Evolutionary conservation across 768 basidiomycete species (phyloP).

Genomic region (Suillus decipiens): DNA sequence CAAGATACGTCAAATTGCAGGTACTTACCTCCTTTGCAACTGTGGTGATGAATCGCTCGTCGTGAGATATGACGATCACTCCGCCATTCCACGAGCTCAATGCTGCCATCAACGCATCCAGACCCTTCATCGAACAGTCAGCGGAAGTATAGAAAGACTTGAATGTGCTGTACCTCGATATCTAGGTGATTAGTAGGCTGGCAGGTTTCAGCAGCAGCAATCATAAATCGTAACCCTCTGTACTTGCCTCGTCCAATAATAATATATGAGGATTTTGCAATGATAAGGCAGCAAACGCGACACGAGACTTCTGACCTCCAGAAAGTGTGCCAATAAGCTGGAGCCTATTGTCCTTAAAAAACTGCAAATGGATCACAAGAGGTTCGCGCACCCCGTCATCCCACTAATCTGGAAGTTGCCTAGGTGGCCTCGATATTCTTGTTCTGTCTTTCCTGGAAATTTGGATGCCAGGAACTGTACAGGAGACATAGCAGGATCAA

Average conservation of each 20-base stretch:
- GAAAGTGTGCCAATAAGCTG: constrained; percentile 90
- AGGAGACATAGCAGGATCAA: constrained; percentile 82
- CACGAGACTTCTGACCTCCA: constrained; percentile 95
- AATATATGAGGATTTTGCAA: constrained; percentile 90
- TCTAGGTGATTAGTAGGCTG: constrained; percentile 95
- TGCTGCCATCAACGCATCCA: constrained; percentile 92
- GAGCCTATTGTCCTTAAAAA: constrained; percentile 43
- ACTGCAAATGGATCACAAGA: constrained; percentile 1
- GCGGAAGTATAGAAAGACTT: constrained; percentile 9
- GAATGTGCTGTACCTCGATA: constrained; percentile 63
- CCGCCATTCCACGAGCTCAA: constrained; percentile 83
- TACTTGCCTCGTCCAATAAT: constrained; percentile 85
- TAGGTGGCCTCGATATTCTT: constrained; percentile 93
- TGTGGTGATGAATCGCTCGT: constrained; percentile 91
- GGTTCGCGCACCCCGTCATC: constrained; percentile 72
- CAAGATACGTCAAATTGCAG: not conserved
- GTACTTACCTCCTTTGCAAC: constrained; percentile 74
- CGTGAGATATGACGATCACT: constrained; percentile 92
- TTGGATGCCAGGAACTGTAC: constrained; percentile 91
- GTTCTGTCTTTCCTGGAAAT: constrained; percentile 94
- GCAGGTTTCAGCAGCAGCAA: constrained; percentile 10
- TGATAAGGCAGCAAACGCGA: constrained; percentile 87
- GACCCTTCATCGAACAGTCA: constrained; percentile 56
- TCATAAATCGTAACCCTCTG: constrained; percentile 7
- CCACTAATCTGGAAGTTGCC: constrained; percentile 98